Base-by-base conservation (phyloP, 805 yeast genomes). In the Lachancea dasiensis region DNA sequence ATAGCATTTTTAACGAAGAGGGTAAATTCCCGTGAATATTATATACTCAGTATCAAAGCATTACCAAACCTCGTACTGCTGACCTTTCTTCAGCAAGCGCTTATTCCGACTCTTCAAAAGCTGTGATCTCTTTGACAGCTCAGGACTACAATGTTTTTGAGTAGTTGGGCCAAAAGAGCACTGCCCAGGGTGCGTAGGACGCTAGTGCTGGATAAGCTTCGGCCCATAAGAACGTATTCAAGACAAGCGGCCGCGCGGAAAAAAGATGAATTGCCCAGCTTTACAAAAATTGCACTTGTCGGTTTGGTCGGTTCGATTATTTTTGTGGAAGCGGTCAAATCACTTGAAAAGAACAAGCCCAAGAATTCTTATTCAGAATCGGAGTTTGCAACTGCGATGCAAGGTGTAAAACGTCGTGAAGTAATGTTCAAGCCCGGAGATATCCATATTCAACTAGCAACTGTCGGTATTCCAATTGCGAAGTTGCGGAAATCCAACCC, bases 361-460 rank as follows among this genome's bases (percentile, higher is more conserved):
- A 44, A 55, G 49, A 52, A 51, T 45, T 27, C 55, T 10, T 57
- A 56, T 46, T 49, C 64, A 2, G 67, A 59, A 37, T 47, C 50
- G 4, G 70, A 65, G 32, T 70, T 61, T 68, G 77, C 60, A 51
- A 67, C 57, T 33, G 63, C 58, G 9, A 61, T 64, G 48, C 64
- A 69, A 9, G 77, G 80, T 5, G 60, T 77, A 51, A 75, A 63
- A 47, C 67, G 83, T 52, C 62, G 76, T 30, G 54, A 61, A 24
- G 63, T 69, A 34, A 43, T 74, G 36, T 67, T 75, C 37, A 47
- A 60, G 2, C 60, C 54, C 4, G 72, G 66, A 23, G 60, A 65
- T 13, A 59, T 71, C 31, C 63, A 69, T 41, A 63, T 69, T 23
- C 61, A 67, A 24, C 67, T 68, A 45, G 64, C 64, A 6, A 56